Base-by-base conservation (phyloP, 495 filamentous ascomycete genomes). In the Cryomyces antarcticus region DNA sequence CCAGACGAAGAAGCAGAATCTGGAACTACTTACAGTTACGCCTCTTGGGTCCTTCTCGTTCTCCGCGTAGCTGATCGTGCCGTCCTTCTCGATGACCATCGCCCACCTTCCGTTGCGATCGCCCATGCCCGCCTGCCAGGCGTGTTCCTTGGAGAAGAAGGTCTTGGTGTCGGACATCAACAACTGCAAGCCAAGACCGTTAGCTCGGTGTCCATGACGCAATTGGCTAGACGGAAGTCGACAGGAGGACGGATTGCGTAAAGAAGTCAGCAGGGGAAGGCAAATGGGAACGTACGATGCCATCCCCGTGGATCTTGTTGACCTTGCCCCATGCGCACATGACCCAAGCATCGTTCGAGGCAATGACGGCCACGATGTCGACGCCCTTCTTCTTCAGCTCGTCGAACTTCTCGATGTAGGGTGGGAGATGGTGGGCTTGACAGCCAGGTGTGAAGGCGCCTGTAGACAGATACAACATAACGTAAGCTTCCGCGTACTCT, bases 241-340 rank as follows among this genome's bases (percentile, higher is more conserved):
- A 35, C 33, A 35, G 9, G 33, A 35, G 17, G 17, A 24, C 17
- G 17, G 17, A 2, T 24, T 24, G 17, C 17, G 17, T 24, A 24
- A 24, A 24, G 17, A 24, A 24, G 17, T 24, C 17, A 1, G 17
- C 17, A 24, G 2, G 17, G 17, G 17, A 24, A 24, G 17, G 17
- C 17, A 24, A 45, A 12, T n/a, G 28, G 35, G 35, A 29, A 67
- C 77, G 47, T 62, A 88, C 81, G 53, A 92, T 83, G 48, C 77
- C 72, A 43, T 92, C 77, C 39, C 73, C 72, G 57, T 75, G 80
- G 53, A 92, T 70, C 31, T 69, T 70, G 66, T 94, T 93, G 51
- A 86, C 88, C 73, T 93, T 94, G 58, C 77, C 80, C 88, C 88
- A 96, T 42, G 88, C 88, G 55, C 73, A 75, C 83, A 93, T 93